These are phyloP conservation scores for Schizochytrium sp. DNA, from an alignment of 108 stramenopile genomes.

Conservation along the genomic window DNA sequence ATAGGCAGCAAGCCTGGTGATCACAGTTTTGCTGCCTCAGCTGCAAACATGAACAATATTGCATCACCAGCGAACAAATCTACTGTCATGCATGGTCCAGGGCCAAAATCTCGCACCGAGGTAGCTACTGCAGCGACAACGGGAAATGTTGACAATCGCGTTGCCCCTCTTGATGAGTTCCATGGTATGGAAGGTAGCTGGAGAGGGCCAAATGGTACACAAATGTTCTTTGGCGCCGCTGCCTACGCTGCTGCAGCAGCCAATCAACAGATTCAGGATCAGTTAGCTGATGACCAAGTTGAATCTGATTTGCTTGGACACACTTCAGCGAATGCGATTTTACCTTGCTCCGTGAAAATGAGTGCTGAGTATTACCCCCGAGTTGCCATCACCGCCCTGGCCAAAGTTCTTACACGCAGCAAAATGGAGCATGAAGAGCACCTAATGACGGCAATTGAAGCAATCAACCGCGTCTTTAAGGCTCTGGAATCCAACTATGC, in stretches of 20 bases:
- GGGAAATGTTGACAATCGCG: background rate
- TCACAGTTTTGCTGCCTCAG: constrained; percentile 23
- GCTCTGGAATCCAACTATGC: constrained; percentile 87
- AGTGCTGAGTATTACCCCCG: constrained; percentile 92
- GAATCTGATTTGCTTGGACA: background rate
- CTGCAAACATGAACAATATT: background rate
- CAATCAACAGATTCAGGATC: constrained; percentile 32
- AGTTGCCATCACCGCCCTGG: constrained; percentile 88
- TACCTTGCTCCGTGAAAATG: constrained; percentile 47
- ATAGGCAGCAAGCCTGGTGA: constrained; percentile 22
- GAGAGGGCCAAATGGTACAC: background rate
- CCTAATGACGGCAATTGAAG: constrained; percentile 90
- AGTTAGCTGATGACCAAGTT: background rate
- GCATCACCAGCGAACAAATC: too few relatives aligned
- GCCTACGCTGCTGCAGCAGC: constrained; percentile 36
- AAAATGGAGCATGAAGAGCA: constrained; percentile 82
- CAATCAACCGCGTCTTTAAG: constrained; percentile 91
- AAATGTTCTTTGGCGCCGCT: constrained; percentile 33
- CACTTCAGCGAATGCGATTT: constrained; percentile 42
- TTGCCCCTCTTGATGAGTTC: background rate
- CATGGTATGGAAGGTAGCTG: background rate
- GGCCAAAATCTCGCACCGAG: background rate
- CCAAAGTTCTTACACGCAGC: constrained; percentile 86
- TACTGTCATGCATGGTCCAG: too few relatives aligned
- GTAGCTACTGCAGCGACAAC: background rate